These are phyloP conservation scores for Moesziomyces sp. DNA, from an alignment of 1,284 basidiomycete species.

Conservation along the genomic window DNA sequence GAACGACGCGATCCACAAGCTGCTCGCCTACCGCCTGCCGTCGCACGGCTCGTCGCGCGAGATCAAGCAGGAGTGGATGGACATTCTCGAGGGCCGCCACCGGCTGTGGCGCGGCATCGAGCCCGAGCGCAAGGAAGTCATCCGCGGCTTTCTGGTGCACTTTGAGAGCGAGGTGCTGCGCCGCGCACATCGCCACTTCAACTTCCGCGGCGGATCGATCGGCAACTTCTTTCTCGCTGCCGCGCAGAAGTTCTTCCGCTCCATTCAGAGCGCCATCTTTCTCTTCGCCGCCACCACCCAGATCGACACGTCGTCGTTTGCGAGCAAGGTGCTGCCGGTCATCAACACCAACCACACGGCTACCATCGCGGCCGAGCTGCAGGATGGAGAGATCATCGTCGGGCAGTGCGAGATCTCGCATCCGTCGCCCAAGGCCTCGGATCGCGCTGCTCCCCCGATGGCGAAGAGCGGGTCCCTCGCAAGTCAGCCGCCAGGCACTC, in stretches of 20 bases:
- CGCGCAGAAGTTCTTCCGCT: conserved; percentile 61
- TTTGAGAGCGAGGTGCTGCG: conserved; percentile 88
- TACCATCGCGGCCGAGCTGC: conserved; percentile 92
- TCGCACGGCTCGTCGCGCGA: conserved; percentile 76
- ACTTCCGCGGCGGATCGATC: conserved; percentile 62
- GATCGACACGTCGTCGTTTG: conserved; percentile 59
- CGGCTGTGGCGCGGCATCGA: conserved; percentile 87
- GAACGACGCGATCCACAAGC: conserved; percentile 74
- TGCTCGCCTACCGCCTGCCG: conserved; percentile 85
- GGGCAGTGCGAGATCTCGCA: conserved; percentile 98
- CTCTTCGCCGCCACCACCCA: conserved; percentile 91
- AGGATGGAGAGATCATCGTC: conserved; percentile 81
- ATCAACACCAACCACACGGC: conserved; percentile 95
- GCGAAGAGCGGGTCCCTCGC: conserved; percentile 1
- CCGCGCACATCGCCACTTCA: conserved; percentile 72
- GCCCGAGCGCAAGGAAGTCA: conserved; percentile 88
- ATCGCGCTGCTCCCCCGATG: conserved; percentile 2
- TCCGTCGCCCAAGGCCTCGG: conserved; percentile 70
- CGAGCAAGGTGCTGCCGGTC: conserved; percentile 81
- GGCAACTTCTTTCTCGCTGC: conserved; percentile 64
- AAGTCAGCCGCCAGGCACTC: conserved; percentile 36
- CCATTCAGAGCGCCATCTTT: conserved; percentile 85
- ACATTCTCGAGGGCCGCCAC: conserved; percentile 90
- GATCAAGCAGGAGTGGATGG: conserved; percentile 88
- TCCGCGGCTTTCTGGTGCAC: conserved; percentile 78